phyloP scores from a whole-genome alignment of 768 basidiomycete species.

The Pulveroboletus sp. region DNA sequence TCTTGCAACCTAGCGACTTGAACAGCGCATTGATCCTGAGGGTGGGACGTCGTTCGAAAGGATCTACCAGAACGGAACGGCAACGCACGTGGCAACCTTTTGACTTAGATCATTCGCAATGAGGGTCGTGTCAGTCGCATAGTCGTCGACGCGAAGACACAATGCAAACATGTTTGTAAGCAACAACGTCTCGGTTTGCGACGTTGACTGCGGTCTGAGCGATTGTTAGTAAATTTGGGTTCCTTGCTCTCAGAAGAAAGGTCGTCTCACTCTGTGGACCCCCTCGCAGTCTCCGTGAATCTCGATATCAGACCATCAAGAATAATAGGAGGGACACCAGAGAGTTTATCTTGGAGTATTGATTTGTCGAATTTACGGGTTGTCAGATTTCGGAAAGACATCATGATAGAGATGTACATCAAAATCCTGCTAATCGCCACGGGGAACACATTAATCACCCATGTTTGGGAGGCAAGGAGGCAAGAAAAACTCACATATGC shows the following conservation, averaged over 20 bases:
- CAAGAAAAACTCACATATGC: constrained; percentile 47
- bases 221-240: neutral
- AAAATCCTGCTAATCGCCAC: constrained; percentile 56
- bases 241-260: neutral
- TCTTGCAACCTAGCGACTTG: constrained; percentile 76
- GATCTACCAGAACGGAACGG: neutral
- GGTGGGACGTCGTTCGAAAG: neutral
- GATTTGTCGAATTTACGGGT: constrained; percentile 44
- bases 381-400: constrained; percentile 57
- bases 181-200: constrained; percentile 65
- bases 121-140: constrained; percentile 59
- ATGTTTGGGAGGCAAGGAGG: neutral
- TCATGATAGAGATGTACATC: constrained; percentile 79
- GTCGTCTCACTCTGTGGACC: constrained; percentile 55
- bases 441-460: neutral
- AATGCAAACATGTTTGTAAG: constrained; percentile 78
- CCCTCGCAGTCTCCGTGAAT: constrained; percentile 75
- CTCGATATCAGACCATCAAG: constrained; percentile 71
- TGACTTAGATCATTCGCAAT: constrained; percentile 76
- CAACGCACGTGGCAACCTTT: constrained; percentile 56
- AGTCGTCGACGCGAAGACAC: constrained; percentile 76
- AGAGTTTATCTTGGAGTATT: constrained; percentile 52
- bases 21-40: constrained; percentile 63
- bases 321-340: constrained; percentile 56
- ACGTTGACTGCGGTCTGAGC: constrained; percentile 50